Evolutionary conservation across 805 yeast species (phyloP).

Genomic region (Nakazawaea wickerhamii): DNA sequence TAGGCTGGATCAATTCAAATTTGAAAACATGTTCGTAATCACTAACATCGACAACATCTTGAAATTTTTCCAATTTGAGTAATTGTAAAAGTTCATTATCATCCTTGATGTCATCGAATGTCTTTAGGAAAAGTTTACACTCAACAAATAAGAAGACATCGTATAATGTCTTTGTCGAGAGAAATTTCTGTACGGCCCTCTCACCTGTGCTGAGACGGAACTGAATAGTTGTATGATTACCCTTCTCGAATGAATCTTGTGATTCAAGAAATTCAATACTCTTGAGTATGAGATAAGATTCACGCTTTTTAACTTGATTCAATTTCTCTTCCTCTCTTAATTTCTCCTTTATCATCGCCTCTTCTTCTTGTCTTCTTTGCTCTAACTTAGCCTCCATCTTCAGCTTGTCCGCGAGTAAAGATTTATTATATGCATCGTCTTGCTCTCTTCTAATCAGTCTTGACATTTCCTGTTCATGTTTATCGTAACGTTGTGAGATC

Average conservation of each 20-base stretch:
- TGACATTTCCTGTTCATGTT: constrained; percentile 50
- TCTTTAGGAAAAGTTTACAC: constrained; percentile 26
- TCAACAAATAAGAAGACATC: constrained; percentile 50
- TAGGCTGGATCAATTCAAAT: constrained; percentile 30
- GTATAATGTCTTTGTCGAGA: constrained; percentile 30
- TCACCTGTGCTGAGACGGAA: constrained; percentile 51
- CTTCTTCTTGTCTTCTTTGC: constrained; percentile 20
- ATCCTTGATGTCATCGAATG: neutral
- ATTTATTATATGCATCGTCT: constrained; percentile 59
- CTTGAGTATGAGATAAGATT: constrained; percentile 19
- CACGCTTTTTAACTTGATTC: constrained; percentile 17
- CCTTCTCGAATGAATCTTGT: constrained; percentile 19
- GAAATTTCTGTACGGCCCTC: constrained; percentile 40
- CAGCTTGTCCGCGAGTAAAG: constrained; percentile 50
- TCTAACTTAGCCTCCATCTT: constrained; percentile 42
- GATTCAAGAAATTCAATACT: constrained; percentile 14
- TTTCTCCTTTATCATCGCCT: constrained; percentile 17
- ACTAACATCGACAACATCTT: constrained; percentile 8
- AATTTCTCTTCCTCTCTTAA: constrained; percentile 16
- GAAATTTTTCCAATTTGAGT: constrained; percentile 15
- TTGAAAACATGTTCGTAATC: constrained; percentile 22
- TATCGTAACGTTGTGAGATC: constrained; percentile 52
- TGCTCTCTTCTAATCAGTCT: constrained; percentile 59
- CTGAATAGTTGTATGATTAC: constrained; percentile 38
- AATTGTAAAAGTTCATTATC: constrained; percentile 2